Conservation (phyloP, 2,329 filamentous ascomycete genomes). For the Epichloe glyceriae region DNA sequence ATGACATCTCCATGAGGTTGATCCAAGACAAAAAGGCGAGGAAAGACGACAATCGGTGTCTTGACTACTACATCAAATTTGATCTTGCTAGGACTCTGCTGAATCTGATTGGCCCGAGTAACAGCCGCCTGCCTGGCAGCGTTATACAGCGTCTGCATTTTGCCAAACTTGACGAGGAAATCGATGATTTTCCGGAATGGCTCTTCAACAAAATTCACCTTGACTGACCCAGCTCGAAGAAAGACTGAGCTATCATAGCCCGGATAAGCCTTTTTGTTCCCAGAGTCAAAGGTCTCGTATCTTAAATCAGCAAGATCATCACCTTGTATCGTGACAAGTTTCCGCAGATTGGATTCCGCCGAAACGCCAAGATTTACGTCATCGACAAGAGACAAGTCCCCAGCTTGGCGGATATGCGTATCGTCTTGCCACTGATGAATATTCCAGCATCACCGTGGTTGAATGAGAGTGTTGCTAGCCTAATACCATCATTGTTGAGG, state of each 20-base stretch:
- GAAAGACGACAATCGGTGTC: slow-evolving; percentile 93
- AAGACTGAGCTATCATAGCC: slow-evolving; percentile 91
- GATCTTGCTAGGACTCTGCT: slow-evolving; percentile 79
- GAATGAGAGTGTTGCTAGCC: slow-evolving; percentile 82
- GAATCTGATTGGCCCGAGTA: slow-evolving; percentile 83
- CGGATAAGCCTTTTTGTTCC: slow-evolving; percentile 60
- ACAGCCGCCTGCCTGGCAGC: slow-evolving; percentile 89
- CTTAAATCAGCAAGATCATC: slow-evolving; percentile 93
- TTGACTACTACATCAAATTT: slow-evolving; percentile 90
- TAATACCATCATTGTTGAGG: slow-evolving; percentile 93
- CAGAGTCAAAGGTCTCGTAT: slow-evolving; percentile 85
- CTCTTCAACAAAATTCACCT: slow-evolving; percentile 93
- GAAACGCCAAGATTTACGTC: slow-evolving; percentile 87
- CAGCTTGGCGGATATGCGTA: slow-evolving; percentile 76
- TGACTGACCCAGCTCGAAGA: slow-evolving; percentile 84
- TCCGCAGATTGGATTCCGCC: slow-evolving; percentile 65
- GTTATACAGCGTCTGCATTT: slow-evolving; percentile 99
- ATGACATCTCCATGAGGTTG: slow-evolving; percentile 65
- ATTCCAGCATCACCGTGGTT: slow-evolving; percentile 87
- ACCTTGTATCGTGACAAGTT: slow-evolving; percentile 87
- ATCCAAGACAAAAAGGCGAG: slow-evolving; percentile 59
- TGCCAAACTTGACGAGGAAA: slow-evolving; percentile 96
- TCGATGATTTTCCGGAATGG: slow-evolving; percentile 97
- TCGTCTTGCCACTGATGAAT: slow-evolving; percentile 71
- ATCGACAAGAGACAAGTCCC: slow-evolving; percentile 78